Evolutionary conservation across 805 yeast genomes (phyloP).

Genomic region (Candida anglica): DNA sequence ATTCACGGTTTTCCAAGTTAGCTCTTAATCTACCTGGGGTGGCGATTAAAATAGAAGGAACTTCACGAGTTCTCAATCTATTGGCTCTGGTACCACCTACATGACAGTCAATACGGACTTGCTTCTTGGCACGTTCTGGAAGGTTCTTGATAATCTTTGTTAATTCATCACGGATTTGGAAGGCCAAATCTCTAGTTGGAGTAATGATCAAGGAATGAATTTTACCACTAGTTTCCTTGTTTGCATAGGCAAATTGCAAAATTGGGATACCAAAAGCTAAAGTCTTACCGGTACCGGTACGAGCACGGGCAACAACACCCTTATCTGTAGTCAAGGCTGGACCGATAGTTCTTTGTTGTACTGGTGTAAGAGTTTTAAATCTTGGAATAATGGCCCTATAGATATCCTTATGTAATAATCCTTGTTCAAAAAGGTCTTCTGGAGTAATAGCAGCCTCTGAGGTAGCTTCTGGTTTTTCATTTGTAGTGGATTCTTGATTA

Average conservation of each 20-base stretch:
- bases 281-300: conserved; percentile 95
- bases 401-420: conserved; percentile 7
- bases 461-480: conserved; percentile 1
- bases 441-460: conserved; percentile 1
- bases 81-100: conserved; percentile 63
- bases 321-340: conserved; percentile 50
- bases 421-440: conserved; percentile 1
- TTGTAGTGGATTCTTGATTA: not conserved
- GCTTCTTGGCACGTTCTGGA: conserved; percentile 13
- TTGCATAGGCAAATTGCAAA: conserved; percentile 48
- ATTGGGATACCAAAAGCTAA: conserved; percentile 84
- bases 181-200: conserved; percentile 90
- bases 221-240: conserved; percentile 37
- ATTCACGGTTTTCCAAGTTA: conserved; percentile 41
- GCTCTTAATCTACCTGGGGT: conserved; percentile 87
- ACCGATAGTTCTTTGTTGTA: conserved; percentile 59
- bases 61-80: conserved; percentile 18
- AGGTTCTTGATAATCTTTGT: conserved; percentile 35
- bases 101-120: conserved; percentile 43
- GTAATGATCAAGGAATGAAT: conserved; percentile 60
- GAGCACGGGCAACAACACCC: conserved; percentile 83
- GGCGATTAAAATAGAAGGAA: conserved; percentile 69
- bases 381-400: conserved; percentile 39
- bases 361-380: conserved; percentile 57
- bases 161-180: conserved; percentile 70